A percentile compares a stretch with the other conserved stretches of the same genome.
These are phyloP conservation scores for Litsea cubeba DNA, from an alignment of 164 flowering plant species.

Conservation along the genomic window DNA sequence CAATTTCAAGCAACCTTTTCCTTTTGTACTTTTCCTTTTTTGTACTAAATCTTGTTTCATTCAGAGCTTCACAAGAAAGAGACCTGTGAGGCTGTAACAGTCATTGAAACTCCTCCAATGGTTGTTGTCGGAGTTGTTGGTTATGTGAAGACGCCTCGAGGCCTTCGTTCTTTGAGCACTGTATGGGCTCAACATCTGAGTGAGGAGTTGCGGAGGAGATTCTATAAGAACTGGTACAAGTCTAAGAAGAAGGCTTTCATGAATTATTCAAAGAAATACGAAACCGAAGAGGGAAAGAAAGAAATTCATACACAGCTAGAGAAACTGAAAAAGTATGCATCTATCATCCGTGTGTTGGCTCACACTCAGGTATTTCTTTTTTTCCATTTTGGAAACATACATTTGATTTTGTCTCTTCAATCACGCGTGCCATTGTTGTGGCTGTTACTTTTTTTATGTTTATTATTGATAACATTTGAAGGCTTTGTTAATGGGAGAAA, in stretches of 20 bases:
- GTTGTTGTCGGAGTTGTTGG: constrained; percentile 82
- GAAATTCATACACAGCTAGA: constrained; percentile 60
- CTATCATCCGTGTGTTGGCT: constrained; percentile 73
- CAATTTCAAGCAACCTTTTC: not conserved
- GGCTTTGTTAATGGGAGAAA: too few relatives aligned
- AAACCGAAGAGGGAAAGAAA: constrained; percentile 70
- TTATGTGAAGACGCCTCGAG: constrained; percentile 77
- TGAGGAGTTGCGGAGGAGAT: constrained; percentile 71
- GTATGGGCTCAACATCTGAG: constrained; percentile 92
- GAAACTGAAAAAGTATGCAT: constrained; percentile 67
- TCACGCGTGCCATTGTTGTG: not conserved
- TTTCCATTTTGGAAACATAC: not conserved
- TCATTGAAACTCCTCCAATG: constrained; percentile 82
- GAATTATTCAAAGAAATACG: constrained; percentile 71
- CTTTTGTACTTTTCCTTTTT: not conserved
- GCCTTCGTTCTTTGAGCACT: constrained; percentile 69
- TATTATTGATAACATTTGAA: too few relatives aligned
- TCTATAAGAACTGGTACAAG: constrained; percentile 86
- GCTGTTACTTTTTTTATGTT: too few relatives aligned
- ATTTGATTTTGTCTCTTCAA: not conserved
- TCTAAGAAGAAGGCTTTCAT: constrained; percentile 94
- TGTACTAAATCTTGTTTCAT: not conserved
- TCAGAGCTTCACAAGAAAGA: constrained; percentile 90
- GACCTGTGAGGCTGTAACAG: constrained; percentile 81
- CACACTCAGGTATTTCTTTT: constrained; percentile 66